Evolutionary conservation across 2,329 filamentous ascomycete species (phyloP).

Genomic region (Myriosclerotinia curreyana): DNA sequence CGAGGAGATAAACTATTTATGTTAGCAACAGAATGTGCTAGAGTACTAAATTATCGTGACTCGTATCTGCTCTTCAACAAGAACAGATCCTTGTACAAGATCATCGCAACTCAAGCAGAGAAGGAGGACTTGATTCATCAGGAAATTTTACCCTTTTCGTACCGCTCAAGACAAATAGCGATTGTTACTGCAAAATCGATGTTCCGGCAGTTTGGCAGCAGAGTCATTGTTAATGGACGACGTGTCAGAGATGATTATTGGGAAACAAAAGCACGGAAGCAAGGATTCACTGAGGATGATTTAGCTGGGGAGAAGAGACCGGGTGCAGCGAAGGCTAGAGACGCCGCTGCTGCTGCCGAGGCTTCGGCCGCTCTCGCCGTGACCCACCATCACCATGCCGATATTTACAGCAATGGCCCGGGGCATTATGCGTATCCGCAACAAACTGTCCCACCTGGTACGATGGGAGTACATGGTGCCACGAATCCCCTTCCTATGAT

Average conservation of each 20-base stretch:
- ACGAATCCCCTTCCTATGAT: slow-evolving; percentile 79
- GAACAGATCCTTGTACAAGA: slow-evolving; percentile 94
- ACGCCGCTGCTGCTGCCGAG: slow-evolving; percentile 64
- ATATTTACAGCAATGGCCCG: slow-evolving; percentile 78
- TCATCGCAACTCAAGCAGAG: slow-evolving; percentile 91
- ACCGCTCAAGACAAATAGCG: slow-evolving; percentile 95
- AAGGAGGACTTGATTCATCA: slow-evolving; percentile 95
- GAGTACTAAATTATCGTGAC: slow-evolving; percentile 89
- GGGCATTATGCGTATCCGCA: slow-evolving; percentile 63
- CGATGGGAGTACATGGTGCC: slow-evolving; percentile 63
- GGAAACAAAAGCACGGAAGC: slow-evolving; percentile 95
- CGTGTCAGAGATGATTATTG: slow-evolving; percentile 97
- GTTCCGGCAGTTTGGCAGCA: slow-evolving; percentile 97
- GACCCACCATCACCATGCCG: slow-evolving; percentile 75
- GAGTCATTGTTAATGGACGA: slow-evolving; percentile 84
- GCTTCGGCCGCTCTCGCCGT: slow-evolving; percentile 54
- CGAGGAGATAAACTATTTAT: slow-evolving; percentile 95
- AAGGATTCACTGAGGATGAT: slow-evolving; percentile 97
- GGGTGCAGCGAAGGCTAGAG: slow-evolving; percentile 82
- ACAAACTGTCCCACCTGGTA: slow-evolving; percentile 67
- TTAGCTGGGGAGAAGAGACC: slow-evolving; percentile 93
- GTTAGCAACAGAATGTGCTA: slow-evolving; percentile 95
- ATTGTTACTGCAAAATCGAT: slow-evolving; percentile 97
- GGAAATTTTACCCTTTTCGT: slow-evolving; percentile 95
- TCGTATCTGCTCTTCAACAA: slow-evolving; percentile 99